phyloP scores from a whole-genome alignment of 2,329 filamentous ascomycete genomes.

The Teratosphaeria viscida region DNA sequence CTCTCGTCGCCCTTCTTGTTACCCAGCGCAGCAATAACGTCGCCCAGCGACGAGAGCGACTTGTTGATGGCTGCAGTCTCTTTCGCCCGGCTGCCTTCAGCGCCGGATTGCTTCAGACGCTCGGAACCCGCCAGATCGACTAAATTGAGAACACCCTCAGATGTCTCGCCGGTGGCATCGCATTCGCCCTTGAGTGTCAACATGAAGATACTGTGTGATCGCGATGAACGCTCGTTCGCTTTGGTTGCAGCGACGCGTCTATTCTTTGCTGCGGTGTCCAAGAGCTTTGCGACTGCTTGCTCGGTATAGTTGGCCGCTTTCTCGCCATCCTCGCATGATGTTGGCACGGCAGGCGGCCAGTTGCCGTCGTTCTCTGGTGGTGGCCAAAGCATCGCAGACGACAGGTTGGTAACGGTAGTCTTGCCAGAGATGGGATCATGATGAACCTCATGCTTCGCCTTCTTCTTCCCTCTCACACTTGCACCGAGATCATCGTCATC shows the following conservation, averaged over 20 bases:
- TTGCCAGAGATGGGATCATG: conserved; percentile 76
- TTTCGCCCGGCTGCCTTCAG: conserved; percentile 74
- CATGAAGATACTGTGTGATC: conserved; percentile 94
- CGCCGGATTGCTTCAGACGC: conserved; percentile 74
- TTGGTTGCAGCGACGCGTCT: conserved; percentile 93
- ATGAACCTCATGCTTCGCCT: conserved; percentile 78
- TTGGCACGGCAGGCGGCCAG: conserved; percentile 16
- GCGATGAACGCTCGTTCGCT: conserved; percentile 86
- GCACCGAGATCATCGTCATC: conserved; percentile 19
- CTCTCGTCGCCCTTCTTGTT: conserved; percentile 53
- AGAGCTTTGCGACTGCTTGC: conserved; percentile 24
- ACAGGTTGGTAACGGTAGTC: conserved; percentile 72
- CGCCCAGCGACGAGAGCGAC: conserved; percentile 79
- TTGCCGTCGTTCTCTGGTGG: conserved; percentile 56
- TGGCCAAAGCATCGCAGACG: conserved; percentile 65
- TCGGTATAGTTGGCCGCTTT: conserved; percentile 15
- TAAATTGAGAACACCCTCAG: conserved; percentile 87
- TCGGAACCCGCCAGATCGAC: conserved; percentile 94
- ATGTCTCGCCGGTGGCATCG: conserved; percentile 65
- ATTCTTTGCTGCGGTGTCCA: conserved; percentile 72
- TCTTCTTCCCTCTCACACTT: conserved; percentile 28
- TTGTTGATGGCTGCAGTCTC: conserved; percentile 98
- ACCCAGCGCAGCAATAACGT: conserved; percentile 90
- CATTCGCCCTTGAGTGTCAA: conserved; percentile 60
- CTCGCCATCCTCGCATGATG: background rate